Percentiles rank a stretch among this genome's conserved stretches.
Evolutionary conservation across 306 rosid species (phyloP).

Genomic region (Medicago ruthenica): DNA sequence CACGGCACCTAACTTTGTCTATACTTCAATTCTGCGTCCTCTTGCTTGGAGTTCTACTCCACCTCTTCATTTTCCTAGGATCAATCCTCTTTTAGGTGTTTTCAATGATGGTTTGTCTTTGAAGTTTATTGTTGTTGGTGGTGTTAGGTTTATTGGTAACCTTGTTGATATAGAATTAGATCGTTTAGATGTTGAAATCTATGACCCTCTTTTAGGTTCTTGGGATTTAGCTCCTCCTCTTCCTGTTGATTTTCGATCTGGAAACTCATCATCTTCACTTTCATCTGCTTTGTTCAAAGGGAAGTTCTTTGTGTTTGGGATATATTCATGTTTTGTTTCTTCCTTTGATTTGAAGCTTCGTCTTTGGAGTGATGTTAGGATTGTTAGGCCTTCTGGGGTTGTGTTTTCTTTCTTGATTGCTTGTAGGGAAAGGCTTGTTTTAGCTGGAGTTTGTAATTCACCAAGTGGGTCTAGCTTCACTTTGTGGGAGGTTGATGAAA

Average conservation of each 20-base stretch:
- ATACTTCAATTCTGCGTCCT: conserved; percentile 56
- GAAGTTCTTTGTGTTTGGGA: conserved; percentile 67
- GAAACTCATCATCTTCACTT: conserved; percentile 68
- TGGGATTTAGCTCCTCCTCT: conserved; percentile 79
- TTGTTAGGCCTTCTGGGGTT: conserved; percentile 72
- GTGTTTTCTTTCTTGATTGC: conserved; percentile 74
- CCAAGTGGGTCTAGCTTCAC: conserved; percentile 59
- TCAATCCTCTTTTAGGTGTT: conserved; percentile 81
- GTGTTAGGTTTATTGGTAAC: conserved; percentile 78
- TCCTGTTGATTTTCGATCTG: conserved; percentile 74
- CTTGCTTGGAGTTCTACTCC: conserved; percentile 53
- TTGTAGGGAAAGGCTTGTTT: conserved; percentile 59
- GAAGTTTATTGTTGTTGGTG: conserved; percentile 72
- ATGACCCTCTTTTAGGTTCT: conserved; percentile 53
- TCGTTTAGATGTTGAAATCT: conserved; percentile 73
- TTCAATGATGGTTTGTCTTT: conserved; percentile 36
- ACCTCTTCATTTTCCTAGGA: conserved; percentile 70
- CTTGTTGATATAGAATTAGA: conserved; percentile 85
- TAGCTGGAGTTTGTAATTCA: conserved; percentile 69
- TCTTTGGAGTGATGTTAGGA: conserved; percentile 73
- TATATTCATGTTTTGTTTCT: conserved; percentile 70
- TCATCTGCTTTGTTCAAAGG: conserved; percentile 72
- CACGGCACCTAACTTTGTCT: conserved; percentile 68
- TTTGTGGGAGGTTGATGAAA: conserved; percentile 73
- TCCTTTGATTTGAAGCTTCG: conserved; percentile 58